Evolutionary conservation across 2,329 filamentous ascomycete species (phyloP), one percentile per base, ranked within the genome.

Genomic region (Colletotrichum lindemuthianum): DNA sequence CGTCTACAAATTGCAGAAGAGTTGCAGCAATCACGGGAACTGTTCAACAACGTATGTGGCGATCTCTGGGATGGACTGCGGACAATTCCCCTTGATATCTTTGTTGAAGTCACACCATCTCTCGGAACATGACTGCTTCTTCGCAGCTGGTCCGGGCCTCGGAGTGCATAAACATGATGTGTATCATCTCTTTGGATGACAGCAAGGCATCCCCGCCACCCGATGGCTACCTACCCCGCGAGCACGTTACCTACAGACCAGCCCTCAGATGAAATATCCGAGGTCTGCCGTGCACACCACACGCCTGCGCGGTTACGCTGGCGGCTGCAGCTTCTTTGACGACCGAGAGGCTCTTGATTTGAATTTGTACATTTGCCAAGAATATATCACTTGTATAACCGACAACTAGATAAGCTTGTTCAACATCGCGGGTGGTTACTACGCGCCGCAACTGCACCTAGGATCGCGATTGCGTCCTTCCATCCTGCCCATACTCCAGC

Each of bases 401-500:
- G 39, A 48, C 41, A 36, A 34, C 44, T 16, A 24, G 24, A 47
- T 34, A 3, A 4, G 24, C 24, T 24, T 24, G 47, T 41, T 58
- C 24, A 50, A 39, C 32, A 32, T 51, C 36, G 41, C 47, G 53
- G 47, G 13, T 9, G 13, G 5, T 34, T 9, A 43, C 58, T 49
- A 37, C 59, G 58, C 34, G 45, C 51, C 55, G 37, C 37, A 40
- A 43, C 44, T 47, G 41, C 52, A 51, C 13, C 40, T 16, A 40
- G 37, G n/a, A 11, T 34, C 48, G 32, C 36, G 39, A 15, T 51
- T 58, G 16, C 24, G 24, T 52, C 63, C 63, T 36, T 39, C 63
- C 63, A 41, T 47, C 58, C 63, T 63, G 59, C 63, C 63, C 63
- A n/a, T 48, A 24, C 57, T 61, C 32, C 15, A 56, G 58, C 63